Conservation (phyloP, 192 early-diverging fungal species). For the Backusella psychrophila region DNA sequence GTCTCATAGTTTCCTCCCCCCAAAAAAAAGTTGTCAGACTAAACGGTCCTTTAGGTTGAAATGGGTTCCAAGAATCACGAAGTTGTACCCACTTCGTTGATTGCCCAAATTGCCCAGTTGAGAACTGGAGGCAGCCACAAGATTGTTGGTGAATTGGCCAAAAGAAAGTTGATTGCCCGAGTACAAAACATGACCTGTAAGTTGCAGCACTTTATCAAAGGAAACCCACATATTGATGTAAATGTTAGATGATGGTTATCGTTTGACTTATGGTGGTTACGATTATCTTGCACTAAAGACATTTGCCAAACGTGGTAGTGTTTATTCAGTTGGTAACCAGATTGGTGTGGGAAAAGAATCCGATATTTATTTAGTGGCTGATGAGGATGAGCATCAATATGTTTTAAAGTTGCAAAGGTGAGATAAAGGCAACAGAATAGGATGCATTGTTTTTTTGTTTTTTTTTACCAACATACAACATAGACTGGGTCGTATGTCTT, state of each 20-base stretch:
- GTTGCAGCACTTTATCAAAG: neutral
- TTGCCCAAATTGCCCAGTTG: slow-evolving; percentile 92
- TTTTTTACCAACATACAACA: no score
- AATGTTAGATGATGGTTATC: slow-evolving; percentile 84
- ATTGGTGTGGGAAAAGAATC: slow-evolving; percentile 99
- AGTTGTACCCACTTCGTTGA: slow-evolving; percentile 89
- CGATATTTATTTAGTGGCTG: slow-evolving; percentile 96
- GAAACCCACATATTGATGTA: neutral
- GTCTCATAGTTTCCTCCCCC: neutral
- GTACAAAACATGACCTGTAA: slow-evolving; percentile 82
- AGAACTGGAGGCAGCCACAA: slow-evolving; percentile 84
- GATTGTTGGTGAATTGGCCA: slow-evolving; percentile 82
- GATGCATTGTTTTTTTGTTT: no score
- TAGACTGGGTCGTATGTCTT: slow-evolving; percentile 92
- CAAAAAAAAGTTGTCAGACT: neutral
- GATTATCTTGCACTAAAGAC: slow-evolving; percentile 97
- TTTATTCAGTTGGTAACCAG: slow-evolving; percentile 97
- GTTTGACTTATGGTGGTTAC: slow-evolving; percentile 98
- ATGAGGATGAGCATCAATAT: slow-evolving; percentile 85
- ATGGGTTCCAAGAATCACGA: slow-evolving; percentile 99
- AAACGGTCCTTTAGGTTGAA: slow-evolving; percentile 61
- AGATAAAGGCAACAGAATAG: neutral
- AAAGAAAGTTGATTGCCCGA: slow-evolving; percentile 86
- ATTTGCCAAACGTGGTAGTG: slow-evolving; percentile 79
- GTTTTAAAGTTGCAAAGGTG: slow-evolving; percentile 96